A percentile compares a stretch with the other conserved stretches of the same genome.
phyloP scores from a whole-genome alignment of 2,329 filamentous ascomycete species.

The Biscogniauxia marginata region DNA sequence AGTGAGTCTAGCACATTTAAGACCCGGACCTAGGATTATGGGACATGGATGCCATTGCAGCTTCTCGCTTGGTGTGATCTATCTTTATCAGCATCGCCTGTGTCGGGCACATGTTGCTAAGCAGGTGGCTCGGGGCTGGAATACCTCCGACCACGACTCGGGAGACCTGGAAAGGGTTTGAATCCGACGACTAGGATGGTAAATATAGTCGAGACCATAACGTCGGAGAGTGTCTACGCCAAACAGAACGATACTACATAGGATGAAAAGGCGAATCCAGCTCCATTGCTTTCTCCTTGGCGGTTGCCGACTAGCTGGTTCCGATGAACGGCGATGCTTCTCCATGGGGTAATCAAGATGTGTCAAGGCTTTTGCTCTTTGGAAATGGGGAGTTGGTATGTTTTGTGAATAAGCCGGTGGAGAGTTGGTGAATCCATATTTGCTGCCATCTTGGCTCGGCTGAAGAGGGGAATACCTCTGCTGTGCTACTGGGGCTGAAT shows the following conservation, averaged over 20 bases:
- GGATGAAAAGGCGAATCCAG: conserved; percentile 5
- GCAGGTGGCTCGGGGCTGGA: conserved; percentile 7
- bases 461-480: not conserved
- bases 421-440: not conserved
- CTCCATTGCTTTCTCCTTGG: conserved; percentile 3
- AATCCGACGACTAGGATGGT: conserved; percentile 2
- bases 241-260: conserved; percentile 2
- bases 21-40: conserved; percentile 21
- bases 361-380: too few relatives aligned
- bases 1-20: conserved; percentile 44
- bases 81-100: not conserved
- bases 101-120: conserved; percentile 13
- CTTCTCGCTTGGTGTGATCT: conserved; percentile 45
- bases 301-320: not conserved
- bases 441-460: not conserved
- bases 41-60: conserved; percentile 45
- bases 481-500: not conserved
- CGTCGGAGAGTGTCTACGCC: conserved; percentile 7
- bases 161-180: not conserved
- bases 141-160: conserved; percentile 4
- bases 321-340: conserved; percentile 3
- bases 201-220: conserved; percentile 4
- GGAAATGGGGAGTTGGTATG: too few relatives aligned
- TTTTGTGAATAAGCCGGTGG: not conserved
- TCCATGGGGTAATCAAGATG: conserved; percentile 1